phyloP scores from a whole-genome alignment of 2,329 filamentous ascomycete species.

The Plenodomus biglobosus region DNA sequence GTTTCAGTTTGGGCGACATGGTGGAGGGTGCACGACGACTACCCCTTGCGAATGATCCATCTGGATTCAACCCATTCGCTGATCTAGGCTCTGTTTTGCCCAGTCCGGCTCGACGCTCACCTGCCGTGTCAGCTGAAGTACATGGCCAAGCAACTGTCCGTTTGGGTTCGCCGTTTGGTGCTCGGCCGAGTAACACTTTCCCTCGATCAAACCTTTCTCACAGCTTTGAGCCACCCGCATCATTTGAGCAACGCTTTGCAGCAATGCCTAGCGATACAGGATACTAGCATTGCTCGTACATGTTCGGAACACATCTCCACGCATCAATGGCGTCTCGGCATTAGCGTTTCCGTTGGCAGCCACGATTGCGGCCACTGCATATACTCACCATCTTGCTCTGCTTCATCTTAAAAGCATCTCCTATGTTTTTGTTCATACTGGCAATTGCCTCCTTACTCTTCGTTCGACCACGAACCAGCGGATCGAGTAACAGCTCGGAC shows the following conservation, averaged over 20 bases:
- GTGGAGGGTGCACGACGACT: conserved; percentile 54
- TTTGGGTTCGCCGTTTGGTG: conserved; percentile 52
- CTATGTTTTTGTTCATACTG: conserved; percentile 34
- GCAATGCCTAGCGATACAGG: conserved; percentile 28
- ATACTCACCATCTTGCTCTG: conserved; percentile 21
- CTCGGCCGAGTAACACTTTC: conserved; percentile 50
- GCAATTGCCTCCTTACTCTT: conserved; percentile 16
- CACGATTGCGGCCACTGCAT: conserved; percentile 23
- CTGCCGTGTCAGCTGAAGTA: conserved; percentile 16
- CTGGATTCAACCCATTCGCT: conserved; percentile 35
- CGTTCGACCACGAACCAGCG: conserved; percentile 12
- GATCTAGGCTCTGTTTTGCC: conserved; percentile 22
- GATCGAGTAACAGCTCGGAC: conserved; percentile 15
- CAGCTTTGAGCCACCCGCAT: conserved; percentile 42
- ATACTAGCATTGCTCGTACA: conserved; percentile 27
- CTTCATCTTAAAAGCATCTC: conserved; percentile 35
- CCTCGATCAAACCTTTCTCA: conserved; percentile 47
- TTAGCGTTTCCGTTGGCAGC: conserved; percentile 37
- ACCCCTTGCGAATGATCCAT: conserved; percentile 54
- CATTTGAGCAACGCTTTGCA: conserved; percentile 46
- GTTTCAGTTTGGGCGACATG: conserved; percentile 62
- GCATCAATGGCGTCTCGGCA: conserved; percentile 18
- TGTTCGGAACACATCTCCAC: neutral
- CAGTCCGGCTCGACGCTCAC: conserved; percentile 28
- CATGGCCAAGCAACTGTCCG: conserved; percentile 47